These are phyloP conservation scores for Closterium sp. DNA, from an alignment of 139 green algal genomes.

Conservation along the genomic window DNA sequence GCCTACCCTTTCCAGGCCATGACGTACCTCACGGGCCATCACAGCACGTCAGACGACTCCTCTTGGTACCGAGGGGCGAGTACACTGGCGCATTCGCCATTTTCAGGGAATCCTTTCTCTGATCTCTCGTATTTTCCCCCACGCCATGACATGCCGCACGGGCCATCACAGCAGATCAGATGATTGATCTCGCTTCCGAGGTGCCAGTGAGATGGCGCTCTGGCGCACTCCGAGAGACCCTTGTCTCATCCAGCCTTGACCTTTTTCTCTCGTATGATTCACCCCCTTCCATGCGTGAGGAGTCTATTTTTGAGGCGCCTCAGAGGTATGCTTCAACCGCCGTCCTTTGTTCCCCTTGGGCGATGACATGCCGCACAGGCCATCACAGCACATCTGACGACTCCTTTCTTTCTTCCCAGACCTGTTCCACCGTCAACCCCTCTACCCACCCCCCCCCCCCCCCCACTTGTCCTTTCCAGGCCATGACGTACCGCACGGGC, in stretches of 20 bases:
- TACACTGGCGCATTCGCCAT: conserved; percentile 76
- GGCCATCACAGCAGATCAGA: background rate
- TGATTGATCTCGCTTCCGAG: background rate
- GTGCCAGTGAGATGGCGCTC: background rate
- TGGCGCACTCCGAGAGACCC: background rate
- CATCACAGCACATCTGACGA: too few relatives aligned
- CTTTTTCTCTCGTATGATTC: conserved; percentile 67
- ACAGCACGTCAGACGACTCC: conserved; percentile 88
- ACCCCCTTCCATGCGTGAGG: too few relatives aligned
- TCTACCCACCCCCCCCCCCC: background rate
- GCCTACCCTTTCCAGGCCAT: too few relatives aligned
- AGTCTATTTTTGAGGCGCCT: too few relatives aligned
- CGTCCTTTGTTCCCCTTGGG: conserved; percentile 51
- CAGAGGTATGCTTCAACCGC: too few relatives aligned
- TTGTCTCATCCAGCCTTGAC: too few relatives aligned
- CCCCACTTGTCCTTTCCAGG: conserved; percentile 64
- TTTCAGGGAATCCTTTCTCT: background rate
- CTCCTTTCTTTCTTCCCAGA: background rate
- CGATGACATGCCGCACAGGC: conserved; percentile 61
- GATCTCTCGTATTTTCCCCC: background rate
- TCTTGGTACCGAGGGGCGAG: conserved; percentile 73
- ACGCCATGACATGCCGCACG: conserved; percentile 67
- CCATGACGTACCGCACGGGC: conserved; percentile 84
- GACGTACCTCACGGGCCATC: conserved; percentile 86
- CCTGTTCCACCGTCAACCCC: too few relatives aligned